Evolutionary conservation across 2,329 filamentous ascomycete species (phyloP), one percentile per base, ranked within the genome.

Genomic region (Hortaea werneckii): DNA sequence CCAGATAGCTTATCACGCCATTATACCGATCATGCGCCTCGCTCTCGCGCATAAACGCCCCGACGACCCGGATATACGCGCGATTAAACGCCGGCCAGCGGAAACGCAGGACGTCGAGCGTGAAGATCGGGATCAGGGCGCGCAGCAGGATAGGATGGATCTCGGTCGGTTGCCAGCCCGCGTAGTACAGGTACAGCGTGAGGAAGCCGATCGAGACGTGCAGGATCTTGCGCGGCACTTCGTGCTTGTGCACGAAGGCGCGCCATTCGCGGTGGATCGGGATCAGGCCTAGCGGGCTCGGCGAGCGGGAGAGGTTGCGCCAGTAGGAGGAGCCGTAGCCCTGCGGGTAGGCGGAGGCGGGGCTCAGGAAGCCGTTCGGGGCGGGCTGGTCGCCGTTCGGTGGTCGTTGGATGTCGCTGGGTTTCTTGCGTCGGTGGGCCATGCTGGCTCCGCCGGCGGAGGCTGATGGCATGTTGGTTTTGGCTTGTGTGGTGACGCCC

Each of bases 121-220:
- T 77, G 29, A 86, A 82, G 61, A 96, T 92, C 30, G 92, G 92
- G 37, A 96, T 73, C 37, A 98, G 73, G 2, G 82, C 80, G 6
- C 76, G 75, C 65, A 96, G 81, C 38, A 98, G 77, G 61, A 85
- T 87, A 0, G 92, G 90, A 38, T 89, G 83, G 42, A 98, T 90
- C 12, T 82, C 69, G 13, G 71, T 72, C 1, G 86, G 79, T 64
- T 95, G 88, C 5, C 83, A 78, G 46, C 88, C 90, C 27, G 77
- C 79, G 42, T 79, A 74, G 66, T 96, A 98, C 34, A 96, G 77
- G 71, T 83, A 85, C 40, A 95, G 77, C 13, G 90, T 87, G 50
- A 96, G 75, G 70, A 96, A 96, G 45, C 92, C 92, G 62, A 98
- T 98, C 41, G 89, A 95, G 47, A 96, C 87, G 65, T 98, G 92